Conservation (phyloP, 768 basidiomycete species). For the Rhodotorula taiwanensis region DNA sequence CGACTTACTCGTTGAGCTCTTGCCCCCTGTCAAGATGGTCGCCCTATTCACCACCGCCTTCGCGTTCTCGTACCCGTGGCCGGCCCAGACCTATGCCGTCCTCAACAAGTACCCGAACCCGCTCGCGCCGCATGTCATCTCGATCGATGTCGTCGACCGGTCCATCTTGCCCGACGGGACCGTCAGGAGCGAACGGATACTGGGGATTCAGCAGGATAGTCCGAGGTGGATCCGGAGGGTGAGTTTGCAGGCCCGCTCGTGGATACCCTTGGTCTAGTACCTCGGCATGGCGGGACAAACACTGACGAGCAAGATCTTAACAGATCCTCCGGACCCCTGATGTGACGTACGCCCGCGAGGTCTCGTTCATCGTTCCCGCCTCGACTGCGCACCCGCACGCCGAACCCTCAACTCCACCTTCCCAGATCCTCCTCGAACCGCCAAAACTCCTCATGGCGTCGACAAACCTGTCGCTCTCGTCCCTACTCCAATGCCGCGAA, state of each 20-base stretch:
- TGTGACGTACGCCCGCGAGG: slow-evolving; percentile 34
- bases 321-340: slow-evolving; percentile 34
- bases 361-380: slow-evolving; percentile 35
- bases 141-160: slow-evolving; percentile 31
- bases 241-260: not conserved
- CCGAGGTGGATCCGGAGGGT: slow-evolving; percentile 35
- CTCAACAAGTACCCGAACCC: slow-evolving; percentile 39
- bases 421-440: slow-evolving; percentile 21
- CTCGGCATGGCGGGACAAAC: too few species aligned
- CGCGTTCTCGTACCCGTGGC: slow-evolving; percentile 30
- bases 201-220: slow-evolving; percentile 34
- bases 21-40: too few species aligned
- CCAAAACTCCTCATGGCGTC: slow-evolving; percentile 38
- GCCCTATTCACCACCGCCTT: slow-evolving; percentile 29
- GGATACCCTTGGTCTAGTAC: not conserved
- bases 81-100: slow-evolving; percentile 33
- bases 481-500: slow-evolving; percentile 34
- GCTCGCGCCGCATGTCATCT: slow-evolving; percentile 34
- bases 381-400: slow-evolving; percentile 6
- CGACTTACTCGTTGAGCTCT: too few species aligned
- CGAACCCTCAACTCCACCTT: not conserved
- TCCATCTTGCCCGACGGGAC: slow-evolving; percentile 29
- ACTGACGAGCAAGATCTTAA: not conserved
- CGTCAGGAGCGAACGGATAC: slow-evolving; percentile 30
- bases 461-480: slow-evolving; percentile 32